Percentiles rank a stretch among this genome's conserved stretches.
Evolutionary conservation across 352 stramenopile genomes (phyloP).

Genomic region (Phytopythium kandeliae): DNA sequence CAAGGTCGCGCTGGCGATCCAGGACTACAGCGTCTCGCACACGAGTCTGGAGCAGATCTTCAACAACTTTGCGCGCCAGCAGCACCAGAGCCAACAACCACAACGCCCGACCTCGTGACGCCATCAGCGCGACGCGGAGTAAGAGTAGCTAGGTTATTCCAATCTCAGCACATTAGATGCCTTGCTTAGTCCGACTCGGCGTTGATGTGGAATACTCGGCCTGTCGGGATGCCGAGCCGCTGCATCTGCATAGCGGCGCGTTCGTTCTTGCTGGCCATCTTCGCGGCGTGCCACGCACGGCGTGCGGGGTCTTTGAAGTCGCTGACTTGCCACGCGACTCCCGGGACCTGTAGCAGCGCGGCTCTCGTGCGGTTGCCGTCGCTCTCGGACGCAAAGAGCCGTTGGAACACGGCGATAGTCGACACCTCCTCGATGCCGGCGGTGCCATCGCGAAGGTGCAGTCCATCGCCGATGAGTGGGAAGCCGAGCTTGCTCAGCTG

Average conservation of each 20-base stretch:
- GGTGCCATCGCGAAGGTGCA: slow-evolving; percentile 37
- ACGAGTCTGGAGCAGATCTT: slow-evolving; percentile 93
- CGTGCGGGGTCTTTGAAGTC: slow-evolving; percentile 57
- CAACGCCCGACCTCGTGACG: too few species aligned
- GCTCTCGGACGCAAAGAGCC: slow-evolving; percentile 33
- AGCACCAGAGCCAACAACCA: slow-evolving; percentile 9
- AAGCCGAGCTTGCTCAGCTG: slow-evolving; percentile 91
- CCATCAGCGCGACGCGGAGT: neutral
- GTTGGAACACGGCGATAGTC: slow-evolving; percentile 90
- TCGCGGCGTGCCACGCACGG: slow-evolving; percentile 89
- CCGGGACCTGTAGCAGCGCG: slow-evolving; percentile 79
- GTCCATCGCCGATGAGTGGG: slow-evolving; percentile 82
- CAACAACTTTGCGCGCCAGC: slow-evolving; percentile 82
- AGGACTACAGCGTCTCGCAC: slow-evolving; percentile 86
- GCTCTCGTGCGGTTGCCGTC: slow-evolving; percentile 39
- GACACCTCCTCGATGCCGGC: slow-evolving; percentile 91
- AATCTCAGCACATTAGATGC: neutral
- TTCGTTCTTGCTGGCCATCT: slow-evolving; percentile 93
- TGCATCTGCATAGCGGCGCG: slow-evolving; percentile 74
- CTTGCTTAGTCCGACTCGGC: neutral
- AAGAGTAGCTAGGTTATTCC: neutral
- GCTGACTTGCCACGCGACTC: slow-evolving; percentile 81
- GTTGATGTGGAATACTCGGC: slow-evolving; percentile 45
- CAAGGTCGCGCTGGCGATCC: slow-evolving; percentile 44
- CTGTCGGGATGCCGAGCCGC: slow-evolving; percentile 38